Evolutionary conservation across 192 early-diverging fungal genomes (phyloP).

Genomic region (Backusella sp.): DNA sequence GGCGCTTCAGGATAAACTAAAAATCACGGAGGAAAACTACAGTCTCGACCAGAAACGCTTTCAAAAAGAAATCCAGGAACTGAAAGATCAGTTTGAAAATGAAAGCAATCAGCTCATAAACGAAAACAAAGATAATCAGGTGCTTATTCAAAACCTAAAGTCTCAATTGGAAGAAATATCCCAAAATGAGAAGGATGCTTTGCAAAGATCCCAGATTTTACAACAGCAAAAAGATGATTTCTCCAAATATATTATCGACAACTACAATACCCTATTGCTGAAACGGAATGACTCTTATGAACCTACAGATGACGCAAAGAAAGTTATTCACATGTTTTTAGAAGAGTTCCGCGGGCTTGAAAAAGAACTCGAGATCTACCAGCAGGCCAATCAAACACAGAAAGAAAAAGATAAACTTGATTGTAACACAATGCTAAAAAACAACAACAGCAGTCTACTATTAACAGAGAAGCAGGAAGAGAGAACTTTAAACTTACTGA

Average conservation of each 20-base stretch:
- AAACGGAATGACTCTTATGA: background rate
- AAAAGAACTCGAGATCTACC: background rate
- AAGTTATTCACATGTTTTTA: background rate
- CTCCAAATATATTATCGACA: background rate
- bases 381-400: background rate
- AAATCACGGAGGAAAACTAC: background rate
- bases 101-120: background rate
- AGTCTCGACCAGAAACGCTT: background rate
- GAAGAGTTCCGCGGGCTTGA: background rate
- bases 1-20: background rate
- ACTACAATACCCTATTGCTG: background rate
- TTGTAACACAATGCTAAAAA: background rate
- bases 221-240: background rate
- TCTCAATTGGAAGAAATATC: conserved; percentile 1
- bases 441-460: background rate
- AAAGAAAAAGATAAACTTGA: background rate
- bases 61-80: background rate
- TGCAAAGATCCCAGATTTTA: background rate
- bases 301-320: background rate
- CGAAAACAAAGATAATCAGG: background rate
- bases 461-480: background rate
- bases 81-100: background rate
- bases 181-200: background rate
- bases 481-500: background rate
- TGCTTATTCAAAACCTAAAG: background rate